Conservation (phyloP, 208 protist species). For the Leptomonas pyrrhocoris region DNA sequence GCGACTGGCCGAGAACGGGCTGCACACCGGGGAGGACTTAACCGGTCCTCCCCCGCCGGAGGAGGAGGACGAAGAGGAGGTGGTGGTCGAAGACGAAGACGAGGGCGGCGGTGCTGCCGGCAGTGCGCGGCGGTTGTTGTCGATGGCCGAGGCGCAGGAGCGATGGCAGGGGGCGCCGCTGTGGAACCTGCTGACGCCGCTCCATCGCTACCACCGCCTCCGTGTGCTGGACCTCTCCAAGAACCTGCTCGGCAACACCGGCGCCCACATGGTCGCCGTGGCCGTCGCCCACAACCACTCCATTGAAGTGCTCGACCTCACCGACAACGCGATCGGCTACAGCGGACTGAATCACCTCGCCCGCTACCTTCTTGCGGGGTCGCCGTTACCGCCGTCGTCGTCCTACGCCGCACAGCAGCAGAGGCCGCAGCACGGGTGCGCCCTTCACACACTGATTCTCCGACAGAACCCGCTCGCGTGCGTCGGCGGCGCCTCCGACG, state of each 20-base stretch:
- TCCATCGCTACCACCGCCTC: constrained; percentile 77
- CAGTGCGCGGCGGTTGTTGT: constrained; percentile 1
- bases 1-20: constrained; percentile 71
- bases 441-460: constrained; percentile 49
- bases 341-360: constrained; percentile 73
- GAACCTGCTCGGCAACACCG: constrained; percentile 66
- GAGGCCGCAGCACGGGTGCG: constrained; percentile 23
- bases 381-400: constrained; percentile 26
- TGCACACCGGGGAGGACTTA: constrained; percentile 83
- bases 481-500: constrained; percentile 22
- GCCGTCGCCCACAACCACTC: constrained; percentile 74
- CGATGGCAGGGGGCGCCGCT: constrained; percentile 76
- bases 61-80: constrained; percentile 35
- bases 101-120: not conserved
- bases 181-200: constrained; percentile 72
- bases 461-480: constrained; percentile 37
- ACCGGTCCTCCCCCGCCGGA: constrained; percentile 43
- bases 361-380: constrained; percentile 61
- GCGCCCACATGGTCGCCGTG: constrained; percentile 80
- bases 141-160: constrained; percentile 28
- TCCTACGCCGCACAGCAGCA: constrained; percentile 14
- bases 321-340: constrained; percentile 77
- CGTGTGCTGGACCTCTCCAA: constrained; percentile 76
- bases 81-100: not conserved
- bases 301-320: constrained; percentile 76